phyloP scores from a whole-genome alignment of 495 filamentous ascomycete species.

The Copromyces sp. region DNA sequence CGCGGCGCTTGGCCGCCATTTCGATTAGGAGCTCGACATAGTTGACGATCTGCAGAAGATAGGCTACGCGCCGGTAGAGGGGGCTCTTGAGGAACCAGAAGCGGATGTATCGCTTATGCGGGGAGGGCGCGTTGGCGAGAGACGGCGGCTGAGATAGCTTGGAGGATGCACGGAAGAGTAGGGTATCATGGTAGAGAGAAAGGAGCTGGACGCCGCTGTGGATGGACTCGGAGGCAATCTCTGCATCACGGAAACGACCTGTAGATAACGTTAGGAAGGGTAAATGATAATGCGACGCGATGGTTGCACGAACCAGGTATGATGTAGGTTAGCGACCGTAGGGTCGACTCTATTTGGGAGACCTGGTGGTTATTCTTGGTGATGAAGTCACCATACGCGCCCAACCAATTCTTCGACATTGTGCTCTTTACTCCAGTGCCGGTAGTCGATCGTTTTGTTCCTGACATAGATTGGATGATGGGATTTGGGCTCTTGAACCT shows the following conservation, averaged over 20 bases:
- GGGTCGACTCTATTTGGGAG: slow-evolving; percentile 81
- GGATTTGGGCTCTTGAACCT: neutral
- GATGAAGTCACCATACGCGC: slow-evolving; percentile 83
- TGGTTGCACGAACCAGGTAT: slow-evolving; percentile 59
- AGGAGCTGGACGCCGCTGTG: slow-evolving; percentile 82
- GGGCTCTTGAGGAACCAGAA: slow-evolving; percentile 73
- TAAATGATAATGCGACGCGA: neutral
- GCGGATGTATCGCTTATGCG: slow-evolving; percentile 81
- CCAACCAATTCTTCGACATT: slow-evolving; percentile 57
- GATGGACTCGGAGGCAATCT: slow-evolving; percentile 87
- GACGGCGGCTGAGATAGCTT: slow-evolving; percentile 31
- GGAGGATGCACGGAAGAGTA: slow-evolving; percentile 59
- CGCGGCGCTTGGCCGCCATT: slow-evolving; percentile 68
- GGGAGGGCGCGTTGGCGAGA: slow-evolving; percentile 47
- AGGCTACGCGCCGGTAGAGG: slow-evolving; percentile 66
- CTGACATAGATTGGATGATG: neutral
- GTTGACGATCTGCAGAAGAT: slow-evolving; percentile 76
- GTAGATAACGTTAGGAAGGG: slow-evolving; percentile 8
- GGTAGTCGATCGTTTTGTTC: neutral
- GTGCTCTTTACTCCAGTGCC: slow-evolving; percentile 1
- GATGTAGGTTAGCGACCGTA: slow-evolving; percentile 88
- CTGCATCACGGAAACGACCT: slow-evolving; percentile 89
- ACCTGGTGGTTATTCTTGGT: slow-evolving; percentile 87
- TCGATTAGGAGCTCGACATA: slow-evolving; percentile 90
- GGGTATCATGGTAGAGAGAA: slow-evolving; percentile 86